Conservation (phyloP, 2,329 filamentous ascomycete genomes). For the Sporothrix brasiliensis region DNA sequence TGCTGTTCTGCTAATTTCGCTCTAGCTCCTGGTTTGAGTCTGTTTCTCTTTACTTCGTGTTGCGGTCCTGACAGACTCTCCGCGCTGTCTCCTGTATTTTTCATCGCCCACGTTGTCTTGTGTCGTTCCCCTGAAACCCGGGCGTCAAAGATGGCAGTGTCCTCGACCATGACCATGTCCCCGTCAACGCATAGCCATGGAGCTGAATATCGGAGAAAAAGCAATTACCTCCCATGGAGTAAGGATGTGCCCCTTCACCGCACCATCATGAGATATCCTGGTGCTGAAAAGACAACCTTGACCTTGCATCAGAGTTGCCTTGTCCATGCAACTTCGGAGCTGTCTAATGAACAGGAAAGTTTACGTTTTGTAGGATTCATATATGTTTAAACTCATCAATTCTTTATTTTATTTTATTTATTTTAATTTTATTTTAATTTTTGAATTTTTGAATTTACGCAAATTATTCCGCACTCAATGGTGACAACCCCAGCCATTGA, state of each 20-base stretch:
- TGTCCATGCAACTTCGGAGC: background rate
- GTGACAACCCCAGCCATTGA: too few species aligned
- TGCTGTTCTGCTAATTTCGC: background rate
- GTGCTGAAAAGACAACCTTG: background rate
- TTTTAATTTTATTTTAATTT: too few species aligned
- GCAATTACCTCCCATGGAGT: background rate
- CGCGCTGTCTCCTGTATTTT: background rate
- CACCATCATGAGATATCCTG: conserved; percentile 7
- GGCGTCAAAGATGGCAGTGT: background rate
- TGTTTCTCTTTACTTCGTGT: conserved; percentile 7
- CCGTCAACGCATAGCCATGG: background rate
- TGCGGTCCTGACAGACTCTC: background rate
- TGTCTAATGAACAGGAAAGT: background rate
- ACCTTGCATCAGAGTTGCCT: background rate
- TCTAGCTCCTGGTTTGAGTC: conserved; percentile 10
- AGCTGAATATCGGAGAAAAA: background rate
- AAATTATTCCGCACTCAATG: background rate
- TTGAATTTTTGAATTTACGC: too few species aligned
- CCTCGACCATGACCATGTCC: background rate
- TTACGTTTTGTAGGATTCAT: background rate
- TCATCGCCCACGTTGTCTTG: background rate
- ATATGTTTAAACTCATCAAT: background rate
- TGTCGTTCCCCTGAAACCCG: background rate
- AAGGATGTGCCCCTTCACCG: conserved; percentile 5
- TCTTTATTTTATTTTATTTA: background rate